phyloP scores from a whole-genome alignment of 1,284 basidiomycete species.

The Trichosporon inkin region DNA sequence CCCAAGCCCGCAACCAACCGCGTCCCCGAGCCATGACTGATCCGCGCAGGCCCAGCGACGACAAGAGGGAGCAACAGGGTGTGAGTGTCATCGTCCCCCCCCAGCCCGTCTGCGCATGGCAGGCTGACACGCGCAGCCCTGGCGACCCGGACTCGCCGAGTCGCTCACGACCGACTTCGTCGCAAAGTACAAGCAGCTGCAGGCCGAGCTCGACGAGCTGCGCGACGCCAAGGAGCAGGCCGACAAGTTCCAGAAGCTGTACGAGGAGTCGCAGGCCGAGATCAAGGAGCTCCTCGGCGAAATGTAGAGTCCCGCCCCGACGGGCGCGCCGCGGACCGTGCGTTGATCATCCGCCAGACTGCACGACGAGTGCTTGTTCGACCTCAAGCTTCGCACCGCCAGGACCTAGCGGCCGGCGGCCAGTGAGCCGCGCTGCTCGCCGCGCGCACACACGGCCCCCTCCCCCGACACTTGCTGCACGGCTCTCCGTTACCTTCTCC shows the following conservation, averaged over 20 bases:
- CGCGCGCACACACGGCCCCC: no score
- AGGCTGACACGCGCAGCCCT: not conserved
- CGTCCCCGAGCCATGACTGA: not conserved
- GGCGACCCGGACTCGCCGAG: slow-evolving; percentile 3
- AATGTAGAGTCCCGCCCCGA: not conserved
- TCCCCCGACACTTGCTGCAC: no score
- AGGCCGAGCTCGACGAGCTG: slow-evolving; percentile 60
- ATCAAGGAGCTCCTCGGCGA: slow-evolving; percentile 7
- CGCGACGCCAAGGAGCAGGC: not conserved
- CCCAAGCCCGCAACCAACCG: not conserved
- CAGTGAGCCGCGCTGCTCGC: no score
- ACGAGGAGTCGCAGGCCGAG: slow-evolving; percentile 7
- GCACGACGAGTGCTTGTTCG: slow-evolving; percentile 3
- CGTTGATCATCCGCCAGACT: not conserved
- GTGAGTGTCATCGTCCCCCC: not conserved
- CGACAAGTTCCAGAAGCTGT: slow-evolving; percentile 5
- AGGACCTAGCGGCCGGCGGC: not conserved
- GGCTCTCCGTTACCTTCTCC: no score
- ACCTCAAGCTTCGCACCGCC: not conserved
- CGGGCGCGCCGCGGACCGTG: no score
- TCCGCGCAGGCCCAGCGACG: not conserved
- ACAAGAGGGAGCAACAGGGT: slow-evolving; percentile 4
- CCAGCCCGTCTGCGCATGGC: not conserved
- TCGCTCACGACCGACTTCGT: slow-evolving; percentile 56
- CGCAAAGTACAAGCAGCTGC: slow-evolving; percentile 59